A percentile compares a stretch with the other conserved stretches of the same genome.
Conservation (phyloP, 2,329 filamentous ascomycete genomes). For the Calonectria henricotiae region DNA sequence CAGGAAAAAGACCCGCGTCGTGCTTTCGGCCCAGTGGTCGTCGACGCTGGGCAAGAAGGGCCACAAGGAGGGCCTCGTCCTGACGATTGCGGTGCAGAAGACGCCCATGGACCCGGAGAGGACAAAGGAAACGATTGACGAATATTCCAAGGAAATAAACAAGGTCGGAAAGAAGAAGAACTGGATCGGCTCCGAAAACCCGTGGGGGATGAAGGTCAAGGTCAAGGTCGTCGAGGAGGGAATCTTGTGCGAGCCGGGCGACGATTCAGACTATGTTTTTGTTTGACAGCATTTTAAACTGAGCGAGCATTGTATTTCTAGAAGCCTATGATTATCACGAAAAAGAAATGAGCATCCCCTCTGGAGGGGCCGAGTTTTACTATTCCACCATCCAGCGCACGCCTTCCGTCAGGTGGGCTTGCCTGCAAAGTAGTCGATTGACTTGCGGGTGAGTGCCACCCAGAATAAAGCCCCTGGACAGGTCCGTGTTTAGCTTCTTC, state of each 20-base stretch:
- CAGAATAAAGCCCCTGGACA: conserved; percentile 65
- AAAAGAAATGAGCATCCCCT: neutral
- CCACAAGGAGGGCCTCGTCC: conserved; percentile 60
- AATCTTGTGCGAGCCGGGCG: conserved; percentile 42
- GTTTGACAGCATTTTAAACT: neutral
- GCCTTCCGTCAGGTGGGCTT: conserved; percentile 45
- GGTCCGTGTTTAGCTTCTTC: conserved; percentile 59
- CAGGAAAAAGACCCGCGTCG: conserved; percentile 59
- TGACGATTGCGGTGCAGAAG: conserved; percentile 63
- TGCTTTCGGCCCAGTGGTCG: conserved; percentile 61
- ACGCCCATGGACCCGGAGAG: conserved; percentile 58
- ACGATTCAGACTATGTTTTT: conserved; percentile 2
- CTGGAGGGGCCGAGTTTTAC: conserved; percentile 16
- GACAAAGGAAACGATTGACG: conserved; percentile 60
- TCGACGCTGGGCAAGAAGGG: conserved; percentile 60
- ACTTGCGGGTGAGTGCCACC: conserved; percentile 64
- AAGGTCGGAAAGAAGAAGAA: conserved; percentile 76
- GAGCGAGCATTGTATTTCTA: conserved; percentile 1
- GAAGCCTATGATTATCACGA: conserved; percentile 6
- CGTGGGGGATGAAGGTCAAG: conserved; percentile 60
- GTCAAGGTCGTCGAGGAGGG: conserved; percentile 57
- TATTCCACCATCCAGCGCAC: conserved; percentile 48
- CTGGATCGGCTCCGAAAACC: conserved; percentile 60
- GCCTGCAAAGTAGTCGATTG: conserved; percentile 57
- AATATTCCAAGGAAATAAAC: conserved; percentile 62